phyloP scores from a whole-genome alignment of 768 basidiomycete genomes.

The Antrodiella citrinella region DNA sequence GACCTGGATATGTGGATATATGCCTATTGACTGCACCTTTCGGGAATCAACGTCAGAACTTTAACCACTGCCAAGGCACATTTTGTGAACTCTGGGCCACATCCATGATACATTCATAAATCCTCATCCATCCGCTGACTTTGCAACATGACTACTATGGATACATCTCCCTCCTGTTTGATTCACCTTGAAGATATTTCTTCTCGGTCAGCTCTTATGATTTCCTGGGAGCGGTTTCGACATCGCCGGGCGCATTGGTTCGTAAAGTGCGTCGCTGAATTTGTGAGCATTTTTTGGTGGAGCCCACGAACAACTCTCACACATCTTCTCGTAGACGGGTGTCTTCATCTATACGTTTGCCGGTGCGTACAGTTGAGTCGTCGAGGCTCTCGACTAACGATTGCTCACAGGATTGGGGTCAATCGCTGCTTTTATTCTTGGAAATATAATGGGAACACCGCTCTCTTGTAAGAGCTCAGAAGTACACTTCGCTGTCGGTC shows the following conservation, averaged over 20 bases:
- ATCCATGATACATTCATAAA: too few relatives aligned
- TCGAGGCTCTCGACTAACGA: background rate
- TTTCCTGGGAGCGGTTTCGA: slow-evolving; percentile 18
- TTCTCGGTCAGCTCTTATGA: slow-evolving; percentile 12
- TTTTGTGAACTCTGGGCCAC: too few relatives aligned
- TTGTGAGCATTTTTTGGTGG: slow-evolving; percentile 13
- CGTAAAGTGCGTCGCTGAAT: slow-evolving; percentile 25
- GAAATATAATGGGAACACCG: slow-evolving; percentile 13
- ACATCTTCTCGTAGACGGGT: slow-evolving; percentile 16
- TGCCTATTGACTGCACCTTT: too few relatives aligned
- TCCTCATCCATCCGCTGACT: too few relatives aligned
- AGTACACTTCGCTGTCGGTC: slow-evolving; percentile 12
- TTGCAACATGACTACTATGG: too few relatives aligned
- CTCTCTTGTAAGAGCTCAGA: slow-evolving; percentile 27
- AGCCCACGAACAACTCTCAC: too few relatives aligned
- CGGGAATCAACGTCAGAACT: too few relatives aligned
- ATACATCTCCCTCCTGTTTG: too few relatives aligned
- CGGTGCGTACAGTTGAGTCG: slow-evolving; percentile 8
- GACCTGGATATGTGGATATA: too few relatives aligned
- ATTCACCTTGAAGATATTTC: slow-evolving; percentile 18
- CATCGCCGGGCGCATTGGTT: slow-evolving; percentile 25
- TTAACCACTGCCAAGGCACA: too few relatives aligned
- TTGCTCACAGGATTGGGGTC: slow-evolving; percentile 25
- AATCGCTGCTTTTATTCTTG: slow-evolving; percentile 23
- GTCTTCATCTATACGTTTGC: slow-evolving; percentile 24